phyloP scores from a whole-genome alignment of 495 filamentous ascomycete genomes.

The Baudoinia panamericana region DNA sequence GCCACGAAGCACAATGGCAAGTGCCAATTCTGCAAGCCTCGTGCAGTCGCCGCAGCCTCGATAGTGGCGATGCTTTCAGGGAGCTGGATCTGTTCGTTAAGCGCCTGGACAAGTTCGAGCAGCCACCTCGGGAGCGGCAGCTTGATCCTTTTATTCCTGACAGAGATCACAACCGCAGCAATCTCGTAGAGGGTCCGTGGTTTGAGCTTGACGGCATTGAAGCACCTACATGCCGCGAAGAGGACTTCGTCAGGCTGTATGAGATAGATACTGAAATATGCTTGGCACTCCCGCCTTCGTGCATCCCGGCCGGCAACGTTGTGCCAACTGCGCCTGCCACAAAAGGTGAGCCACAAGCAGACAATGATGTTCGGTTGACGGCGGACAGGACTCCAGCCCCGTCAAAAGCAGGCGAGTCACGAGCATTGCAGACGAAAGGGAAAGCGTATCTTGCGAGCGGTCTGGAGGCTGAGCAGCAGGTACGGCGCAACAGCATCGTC shows the following conservation, averaged over 20 bases:
- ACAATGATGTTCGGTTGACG: neutral
- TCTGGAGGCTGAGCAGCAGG: neutral
- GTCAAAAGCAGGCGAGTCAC: neutral
- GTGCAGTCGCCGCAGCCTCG: constrained; percentile 22
- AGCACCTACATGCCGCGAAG: constrained; percentile 11
- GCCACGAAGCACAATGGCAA: constrained; percentile 35
- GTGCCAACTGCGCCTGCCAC: neutral
- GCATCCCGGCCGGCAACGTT: constrained; percentile 14
- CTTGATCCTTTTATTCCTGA: constrained; percentile 24
- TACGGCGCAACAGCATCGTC: constrained; percentile 23
- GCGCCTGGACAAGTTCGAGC: constrained; percentile 23
- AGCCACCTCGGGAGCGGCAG: constrained; percentile 19
- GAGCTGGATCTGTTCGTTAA: constrained; percentile 25
- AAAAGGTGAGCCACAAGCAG: neutral
- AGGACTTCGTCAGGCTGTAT: constrained; percentile 14
- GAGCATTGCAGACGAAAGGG: constrained; percentile 24
- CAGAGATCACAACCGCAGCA: constrained; percentile 22
- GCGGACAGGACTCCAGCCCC: neutral
- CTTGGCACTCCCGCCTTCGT: neutral
- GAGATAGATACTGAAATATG: neutral
- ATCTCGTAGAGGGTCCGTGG: constrained; percentile 28
- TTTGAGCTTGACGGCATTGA: constrained; percentile 22
- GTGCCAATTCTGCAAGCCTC: constrained; percentile 23
- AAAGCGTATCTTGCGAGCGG: constrained; percentile 10
- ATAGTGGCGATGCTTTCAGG: constrained; percentile 24